Evolutionary conservation across 176 grass and related monocot genomes (phyloP), one percentile per base, ranked within the genome.

Genomic region (Aegilops longissima): DNA sequence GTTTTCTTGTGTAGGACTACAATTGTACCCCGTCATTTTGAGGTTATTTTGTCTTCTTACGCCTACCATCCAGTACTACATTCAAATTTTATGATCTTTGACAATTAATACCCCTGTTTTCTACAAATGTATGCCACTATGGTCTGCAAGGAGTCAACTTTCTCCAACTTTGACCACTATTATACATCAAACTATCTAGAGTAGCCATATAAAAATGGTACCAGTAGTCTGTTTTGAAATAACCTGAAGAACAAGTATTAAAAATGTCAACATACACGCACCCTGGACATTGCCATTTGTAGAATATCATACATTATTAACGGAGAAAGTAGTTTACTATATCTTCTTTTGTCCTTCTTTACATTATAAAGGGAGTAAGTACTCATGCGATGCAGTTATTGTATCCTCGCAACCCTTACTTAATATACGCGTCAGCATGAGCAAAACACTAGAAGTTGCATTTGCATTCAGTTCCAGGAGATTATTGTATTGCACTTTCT

Each of bases 321-420:
- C 6, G 5, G 4, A 65, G 23, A 25, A 40, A 66, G 42, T 64
- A 75, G 38, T 25, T 66, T 9, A 66, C 38, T 63, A 71, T 84
- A 23, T 79, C 17, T 34, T 49, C 11, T 65, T 61, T 75, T 70
- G 24, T 38, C 69, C 52, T 81, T 79, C 52, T 81, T 79, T 83
- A 36, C 61, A 29, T 54, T 54, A 18, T 54, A 54, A 54, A 18
- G 5, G 16, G 16, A 54, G 51, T 54, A 54, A 54, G 51, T 54
- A 79, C 76, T 64, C 49, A 78, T 52, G 31, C 6, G 5, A 82
- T 44, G 16, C n/a, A 66, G 29, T 39, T 76, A 18, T 49, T 81
- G 6, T 66, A 34, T 56, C 31, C 42, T 82, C 18, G 12, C 33
- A 69, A 69, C 23, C 51, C 51, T 54, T 54, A 5, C 49, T 17